Evolutionary conservation across 2,329 filamentous ascomycete genomes (phyloP), one percentile per base, ranked within the genome.

Genomic region (Neopestalotiopsis clavispora): DNA sequence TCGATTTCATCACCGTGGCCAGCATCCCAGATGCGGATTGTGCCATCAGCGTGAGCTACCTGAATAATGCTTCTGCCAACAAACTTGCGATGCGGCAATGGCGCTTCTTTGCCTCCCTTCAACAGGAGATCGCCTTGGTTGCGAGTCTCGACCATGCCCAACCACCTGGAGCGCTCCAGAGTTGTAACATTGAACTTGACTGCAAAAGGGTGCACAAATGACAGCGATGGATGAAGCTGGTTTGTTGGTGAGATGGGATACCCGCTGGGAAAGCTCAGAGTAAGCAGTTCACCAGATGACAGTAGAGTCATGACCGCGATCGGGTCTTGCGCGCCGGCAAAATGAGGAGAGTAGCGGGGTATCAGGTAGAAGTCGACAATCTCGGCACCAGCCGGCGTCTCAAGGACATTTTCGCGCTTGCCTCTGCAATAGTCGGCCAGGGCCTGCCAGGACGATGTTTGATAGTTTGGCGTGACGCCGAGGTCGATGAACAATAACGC

Each of bases 1-100:
- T 99, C 96, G 65, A 99, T 92, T 75, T 98, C 94, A 76, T 99
- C 96, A 14, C 90, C 93, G 75, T 97, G 93, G 0, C 96, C 96
- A 23, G 92, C 89, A 80, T 99, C 96, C 94, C 95, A 99, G 6
- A 98, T 84, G 40, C 95, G 87, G n/a, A 99, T 85, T 0, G 93
- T 97, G 66, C 95, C 94, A 80, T 99, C 96, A 3, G 92, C 94
- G 78, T 99, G 95, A 0, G 94, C 92, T 4, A 93, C 94, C 70
- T 95, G 92, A 6, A 97, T 87, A 59, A 98, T 89, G 68, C 94
- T 97, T 62, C 96, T 89, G 70, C 91, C 87, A 75, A 97, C 94
- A 74, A 93, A 95, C 71, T 93, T 86, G 74, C 94, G 93, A 56
- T 93, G 83, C 6, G 91, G 89, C 71, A 90, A 89, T 4, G 86